A percentile compares a stretch with the other conserved stretches of the same genome.
These are phyloP conservation scores for Chaetomium fimeti DNA, from an alignment of 495 filamentous ascomycete species.

Conservation along the genomic window DNA sequence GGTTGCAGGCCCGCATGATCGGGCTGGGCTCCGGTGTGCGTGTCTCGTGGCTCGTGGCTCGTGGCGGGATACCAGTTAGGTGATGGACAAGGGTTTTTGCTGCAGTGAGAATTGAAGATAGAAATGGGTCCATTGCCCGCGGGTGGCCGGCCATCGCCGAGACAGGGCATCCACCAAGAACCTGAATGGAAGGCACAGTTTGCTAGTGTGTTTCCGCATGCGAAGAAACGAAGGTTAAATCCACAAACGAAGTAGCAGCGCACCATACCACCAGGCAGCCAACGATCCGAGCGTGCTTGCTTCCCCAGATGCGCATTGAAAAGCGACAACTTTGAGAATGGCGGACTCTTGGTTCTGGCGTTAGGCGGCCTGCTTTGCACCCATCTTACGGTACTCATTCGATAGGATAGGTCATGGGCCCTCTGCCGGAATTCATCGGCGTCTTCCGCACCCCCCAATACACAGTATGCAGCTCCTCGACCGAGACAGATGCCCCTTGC, in stretches of 20 bases:
- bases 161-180: background rate
- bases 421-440: background rate
- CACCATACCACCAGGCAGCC: too few species aligned
- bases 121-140: background rate
- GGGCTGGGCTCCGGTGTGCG: constrained; percentile 19
- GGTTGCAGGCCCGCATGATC: constrained; percentile 27
- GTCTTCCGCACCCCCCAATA: background rate
- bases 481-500: background rate
- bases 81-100: constrained; percentile 13
- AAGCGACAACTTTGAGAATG: background rate
- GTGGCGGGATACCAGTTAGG: background rate
- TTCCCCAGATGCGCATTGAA: background rate
- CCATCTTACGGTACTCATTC: too few species aligned
- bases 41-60: constrained; percentile 13
- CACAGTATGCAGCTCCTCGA: background rate
- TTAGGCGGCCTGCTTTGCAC: too few species aligned
- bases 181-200: background rate
- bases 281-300: background rate
- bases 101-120: too few species aligned
- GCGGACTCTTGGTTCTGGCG: too few species aligned
- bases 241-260: background rate
- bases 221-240: background rate
- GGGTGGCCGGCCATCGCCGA: constrained; percentile 7
- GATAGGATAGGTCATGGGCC: too few species aligned
- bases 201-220: background rate